Conservation (phyloP, 148 eudicot genomes). For the Heliosperma pusillum region DNA sequence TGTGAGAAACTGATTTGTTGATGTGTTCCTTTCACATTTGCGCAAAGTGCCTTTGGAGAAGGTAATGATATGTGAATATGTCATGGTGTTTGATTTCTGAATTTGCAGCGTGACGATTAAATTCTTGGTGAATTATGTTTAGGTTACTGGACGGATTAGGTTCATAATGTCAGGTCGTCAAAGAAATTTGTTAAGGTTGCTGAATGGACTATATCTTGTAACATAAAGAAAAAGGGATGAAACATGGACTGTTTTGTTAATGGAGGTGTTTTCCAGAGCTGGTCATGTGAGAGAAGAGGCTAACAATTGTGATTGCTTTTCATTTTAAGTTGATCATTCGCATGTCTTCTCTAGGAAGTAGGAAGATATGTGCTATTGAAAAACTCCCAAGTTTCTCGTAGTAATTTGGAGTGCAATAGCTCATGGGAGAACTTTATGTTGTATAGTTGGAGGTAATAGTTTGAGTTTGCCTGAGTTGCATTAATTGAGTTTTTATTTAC, state of each 20-base stretch:
- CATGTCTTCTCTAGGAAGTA: background rate
- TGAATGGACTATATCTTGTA: background rate
- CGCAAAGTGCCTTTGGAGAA: background rate
- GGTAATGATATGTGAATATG: background rate
- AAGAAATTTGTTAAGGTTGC: background rate
- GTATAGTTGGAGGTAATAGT: background rate
- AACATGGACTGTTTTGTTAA: background rate
- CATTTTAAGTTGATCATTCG: background rate
- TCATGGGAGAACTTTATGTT: background rate
- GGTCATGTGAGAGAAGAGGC: slow-evolving; percentile 1
- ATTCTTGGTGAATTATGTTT: background rate
- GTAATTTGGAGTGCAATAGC: background rate
- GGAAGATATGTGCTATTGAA: background rate
- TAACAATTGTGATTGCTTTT: background rate
- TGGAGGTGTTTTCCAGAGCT: background rate
- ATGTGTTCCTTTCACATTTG: background rate
- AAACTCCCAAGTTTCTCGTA: background rate
- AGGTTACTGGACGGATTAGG: background rate
- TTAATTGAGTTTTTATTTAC: background rate
- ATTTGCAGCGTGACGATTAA: background rate
- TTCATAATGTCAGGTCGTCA: background rate
- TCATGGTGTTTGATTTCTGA: background rate
- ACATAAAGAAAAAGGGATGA: background rate
- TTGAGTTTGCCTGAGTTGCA: background rate
- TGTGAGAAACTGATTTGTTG: background rate